Percentiles rank a stretch among this genome's conserved stretches.
These are phyloP conservation scores for Solanum dulcamara DNA, from an alignment of 257 asterid genomes.

Conservation along the genomic window DNA sequence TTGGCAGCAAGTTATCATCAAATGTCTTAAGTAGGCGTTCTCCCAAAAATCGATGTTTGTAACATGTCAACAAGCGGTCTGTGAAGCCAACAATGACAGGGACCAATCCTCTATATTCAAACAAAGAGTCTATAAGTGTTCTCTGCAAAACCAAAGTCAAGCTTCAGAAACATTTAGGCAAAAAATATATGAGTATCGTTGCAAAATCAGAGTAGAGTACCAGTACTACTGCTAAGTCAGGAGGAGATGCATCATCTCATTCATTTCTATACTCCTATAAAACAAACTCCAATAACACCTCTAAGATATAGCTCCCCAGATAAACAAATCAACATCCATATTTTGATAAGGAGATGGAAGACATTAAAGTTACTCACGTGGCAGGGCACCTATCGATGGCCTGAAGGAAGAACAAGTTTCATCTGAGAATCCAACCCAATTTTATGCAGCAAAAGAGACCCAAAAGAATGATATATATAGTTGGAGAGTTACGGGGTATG, in stretches of 20 bases:
- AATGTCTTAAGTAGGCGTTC: constrained; percentile 65
- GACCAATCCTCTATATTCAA: constrained; percentile 61
- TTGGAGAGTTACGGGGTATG: neutral
- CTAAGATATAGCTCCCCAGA: neutral
- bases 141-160: constrained; percentile 29
- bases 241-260: neutral
- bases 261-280: neutral
- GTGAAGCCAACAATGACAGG: constrained; percentile 57
- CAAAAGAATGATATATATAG: neutral
- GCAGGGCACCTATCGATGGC: neutral
- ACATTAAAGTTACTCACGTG: neutral
- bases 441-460: neutral
- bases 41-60: constrained; percentile 66
- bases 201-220: constrained; percentile 12
- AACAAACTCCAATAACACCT: neutral
- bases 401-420: neutral
- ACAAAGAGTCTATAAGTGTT: constrained; percentile 49
- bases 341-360: neutral
- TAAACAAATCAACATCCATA: neutral
- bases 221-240: constrained; percentile 1
- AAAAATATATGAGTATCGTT: neutral
- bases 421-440: neutral
- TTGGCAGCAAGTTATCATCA: constrained; percentile 59
- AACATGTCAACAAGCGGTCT: constrained; percentile 72
- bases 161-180: neutral